Conservation (phyloP, 768 basidiomycete species). For the Collybia mongolica region DNA sequence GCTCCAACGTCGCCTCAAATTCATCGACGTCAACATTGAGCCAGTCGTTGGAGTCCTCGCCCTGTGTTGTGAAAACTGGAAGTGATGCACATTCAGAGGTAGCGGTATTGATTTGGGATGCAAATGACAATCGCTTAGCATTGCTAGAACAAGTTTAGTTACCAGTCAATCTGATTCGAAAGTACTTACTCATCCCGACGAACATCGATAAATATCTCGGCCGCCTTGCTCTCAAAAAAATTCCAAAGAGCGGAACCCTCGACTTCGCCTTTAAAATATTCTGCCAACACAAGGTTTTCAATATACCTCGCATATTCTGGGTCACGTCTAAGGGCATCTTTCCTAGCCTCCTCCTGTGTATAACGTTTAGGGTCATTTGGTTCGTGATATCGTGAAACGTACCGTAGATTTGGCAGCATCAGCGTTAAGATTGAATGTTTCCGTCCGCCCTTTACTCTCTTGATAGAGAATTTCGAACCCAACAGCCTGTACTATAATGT, state of each 20-base stretch:
- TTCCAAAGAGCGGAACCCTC: slow-evolving; percentile 81
- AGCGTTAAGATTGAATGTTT: slow-evolving; percentile 28
- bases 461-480: slow-evolving; percentile 98
- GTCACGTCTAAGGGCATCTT: slow-evolving; percentile 66
- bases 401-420: slow-evolving; percentile 50
- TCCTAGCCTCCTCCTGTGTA: slow-evolving; percentile 57
- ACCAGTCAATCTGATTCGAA: neutral
- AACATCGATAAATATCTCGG: slow-evolving; percentile 58
- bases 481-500: slow-evolving; percentile 56
- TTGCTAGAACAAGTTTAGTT: slow-evolving; percentile 34
- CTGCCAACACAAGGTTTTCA: slow-evolving; percentile 54
- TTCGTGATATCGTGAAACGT: slow-evolving; percentile 16
- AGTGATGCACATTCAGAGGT: slow-evolving; percentile 40
- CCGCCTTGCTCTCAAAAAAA: slow-evolving; percentile 69
- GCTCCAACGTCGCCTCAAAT: slow-evolving; percentile 72
- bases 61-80: slow-evolving; percentile 18
- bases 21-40: slow-evolving; percentile 73
- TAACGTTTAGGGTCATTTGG: neutral
- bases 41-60: slow-evolving; percentile 68
- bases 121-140: slow-evolving; percentile 71
- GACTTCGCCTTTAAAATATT: slow-evolving; percentile 78
- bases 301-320: slow-evolving; percentile 73
- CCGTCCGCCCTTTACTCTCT: slow-evolving; percentile 66
- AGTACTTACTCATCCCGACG: slow-evolving; percentile 65
- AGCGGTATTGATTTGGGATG: slow-evolving; percentile 66